Evolutionary conservation across 2,329 filamentous ascomycete species (phyloP).

Genomic region (Beauveria varroae): DNA sequence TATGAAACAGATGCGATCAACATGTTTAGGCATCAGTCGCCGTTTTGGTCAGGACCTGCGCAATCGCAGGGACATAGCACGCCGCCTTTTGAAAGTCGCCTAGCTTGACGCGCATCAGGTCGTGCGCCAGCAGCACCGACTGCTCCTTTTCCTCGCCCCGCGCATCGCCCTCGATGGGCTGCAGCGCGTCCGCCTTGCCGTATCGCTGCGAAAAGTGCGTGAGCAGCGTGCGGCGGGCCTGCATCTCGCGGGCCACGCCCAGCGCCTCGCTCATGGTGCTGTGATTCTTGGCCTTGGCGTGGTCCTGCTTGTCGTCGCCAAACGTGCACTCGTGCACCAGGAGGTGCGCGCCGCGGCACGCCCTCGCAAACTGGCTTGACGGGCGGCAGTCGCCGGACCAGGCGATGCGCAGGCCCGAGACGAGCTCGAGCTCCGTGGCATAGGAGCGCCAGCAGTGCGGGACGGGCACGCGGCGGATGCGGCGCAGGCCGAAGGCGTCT

Average conservation of each 20-base stretch:
- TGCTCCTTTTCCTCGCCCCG: not conserved
- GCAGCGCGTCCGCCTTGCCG: constrained; percentile 49
- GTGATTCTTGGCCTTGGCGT: constrained; percentile 84
- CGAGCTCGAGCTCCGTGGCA: constrained; percentile 70
- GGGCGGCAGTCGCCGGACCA: constrained; percentile 95
- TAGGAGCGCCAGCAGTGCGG: constrained; percentile 73
- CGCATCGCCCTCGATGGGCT: constrained; percentile 21
- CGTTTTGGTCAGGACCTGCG: constrained; percentile 40
- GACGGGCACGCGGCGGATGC: constrained; percentile 61
- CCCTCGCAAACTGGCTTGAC: constrained; percentile 56
- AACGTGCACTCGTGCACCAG: constrained; percentile 96
- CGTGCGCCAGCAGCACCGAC: constrained; percentile 62
- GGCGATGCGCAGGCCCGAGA: constrained; percentile 73
- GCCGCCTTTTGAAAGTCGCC: constrained; percentile 63
- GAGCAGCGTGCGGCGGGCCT: constrained; percentile 69
- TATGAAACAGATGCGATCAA: not conserved
- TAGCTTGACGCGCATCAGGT: constrained; percentile 68
- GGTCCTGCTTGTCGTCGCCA: constrained; percentile 70
- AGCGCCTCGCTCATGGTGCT: constrained; percentile 84
- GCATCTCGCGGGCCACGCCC: constrained; percentile 67
- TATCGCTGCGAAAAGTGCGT: constrained; percentile 97
- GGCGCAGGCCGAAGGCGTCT: constrained; percentile 51
- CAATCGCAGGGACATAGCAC: constrained; percentile 51
- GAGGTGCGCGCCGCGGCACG: constrained; percentile 70
- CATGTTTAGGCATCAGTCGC: constrained; percentile 4